Evolutionary conservation across 768 basidiomycete genomes (phyloP), one percentile per base, ranked within the genome.

Genomic region (Serpula lacrymans): DNA sequence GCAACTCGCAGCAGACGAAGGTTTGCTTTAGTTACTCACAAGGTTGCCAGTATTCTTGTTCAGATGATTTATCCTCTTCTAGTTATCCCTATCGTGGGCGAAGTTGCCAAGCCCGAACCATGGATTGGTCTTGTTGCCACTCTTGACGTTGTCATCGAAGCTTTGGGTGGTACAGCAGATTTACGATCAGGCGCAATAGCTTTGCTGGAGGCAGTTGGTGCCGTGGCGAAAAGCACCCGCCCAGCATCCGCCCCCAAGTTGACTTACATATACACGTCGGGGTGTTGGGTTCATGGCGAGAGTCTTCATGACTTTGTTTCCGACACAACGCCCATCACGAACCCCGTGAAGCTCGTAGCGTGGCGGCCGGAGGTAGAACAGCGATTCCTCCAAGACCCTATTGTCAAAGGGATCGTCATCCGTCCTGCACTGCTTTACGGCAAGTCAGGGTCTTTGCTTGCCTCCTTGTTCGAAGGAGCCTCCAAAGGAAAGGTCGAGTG

Each of bases 371-470:
- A 20, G 3, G 20, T 56, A 23, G 54, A 59, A 20, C 44, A 49
- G 22, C 14, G 31, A 5, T 37, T 57, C 1, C 43, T 48, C 18
- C 44, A 21, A 10, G 34, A 50, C 18, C 32, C 41, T 0, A 39
- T 48, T 10, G 50, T 67, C 5, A 50, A 60, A 26, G 65, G 65
- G 8, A 62, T 63, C 35, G 62, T 67, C 22, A 55, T 68, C 18
- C 58, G 65, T 6, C 56, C 59, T 0, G 44, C 55, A 2, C 18
- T 60, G n/a, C 23, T 65, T 18, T 67, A 62, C 20, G 64, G 65
- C 9, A 48, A 47, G 30, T 37, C 51, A 4, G 59, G 51, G 8
- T 57, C 60, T 2, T 14, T 58, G 7, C 35, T 53, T 13, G 49
- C 43, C 1, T 16, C 37, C 14, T 27, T 59, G 13, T 67, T 68